Base-by-base conservation (phyloP, 192 early-diverging fungal species). In the Coemansia sp. region DNA sequence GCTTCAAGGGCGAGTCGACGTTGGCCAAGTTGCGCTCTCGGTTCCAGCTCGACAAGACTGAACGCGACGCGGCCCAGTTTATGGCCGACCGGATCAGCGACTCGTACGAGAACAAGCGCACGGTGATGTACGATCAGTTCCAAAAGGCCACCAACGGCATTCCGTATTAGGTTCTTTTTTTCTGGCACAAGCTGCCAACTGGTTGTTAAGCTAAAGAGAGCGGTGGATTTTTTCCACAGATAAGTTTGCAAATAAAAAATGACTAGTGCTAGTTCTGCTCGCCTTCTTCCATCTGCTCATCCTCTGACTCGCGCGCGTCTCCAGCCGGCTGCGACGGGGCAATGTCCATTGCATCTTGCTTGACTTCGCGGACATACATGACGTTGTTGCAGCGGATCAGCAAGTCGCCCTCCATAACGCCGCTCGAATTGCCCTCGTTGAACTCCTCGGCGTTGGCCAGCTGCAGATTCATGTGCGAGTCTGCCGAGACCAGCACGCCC, bases 381-480 rank as follows among this genome's bases (percentile, higher is more conserved):
- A 90, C 83, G 32, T 92, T 91, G 71, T 91, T 90, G 81, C 90
- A 96, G 61, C 90, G 83, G 56, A 99, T 91, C 55, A 97, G 80
- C 8, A 99, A 85, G 76, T 99, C 95, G 19, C 94, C 94, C 19
- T 93, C 70, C 35, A 85, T 82, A 40, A 63, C 64, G 28, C 93
- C 95, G 21, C 84, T 83, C 39, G 90, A 91, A 17, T 84, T 83
- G 15, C 97, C 97, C 58, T 97, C 91, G 40, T 93, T 82, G 67
- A 89, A 96, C 66, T 97, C 97, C 60, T 97, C 94, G 14, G 94
- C 91, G 60, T 97, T 90, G 17, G 84, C 82, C 15, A 99, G 83
- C 89, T 97, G 80, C 23, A 98, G 64, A 79, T 99, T 99, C 95
- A 99, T 98, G 74, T 99, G 97, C 26, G 87, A 87, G 76, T 99